phyloP scores from a whole-genome alignment of 2,329 filamentous ascomycete species.

The Colletotrichum endophyticum region DNA sequence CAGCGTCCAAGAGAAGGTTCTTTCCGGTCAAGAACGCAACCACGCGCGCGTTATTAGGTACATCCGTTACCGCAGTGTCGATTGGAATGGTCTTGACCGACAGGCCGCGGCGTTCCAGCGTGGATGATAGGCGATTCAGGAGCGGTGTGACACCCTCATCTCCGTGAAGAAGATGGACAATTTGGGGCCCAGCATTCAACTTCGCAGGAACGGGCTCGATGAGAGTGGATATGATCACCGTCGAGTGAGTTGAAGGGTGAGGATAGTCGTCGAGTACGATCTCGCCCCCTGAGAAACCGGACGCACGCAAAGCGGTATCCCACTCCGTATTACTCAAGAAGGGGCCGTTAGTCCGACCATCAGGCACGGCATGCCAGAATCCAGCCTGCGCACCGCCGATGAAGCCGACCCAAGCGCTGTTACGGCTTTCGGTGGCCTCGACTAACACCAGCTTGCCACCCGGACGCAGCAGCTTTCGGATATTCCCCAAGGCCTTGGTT shows the following conservation, averaged over 20 bases:
- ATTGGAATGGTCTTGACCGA: background rate
- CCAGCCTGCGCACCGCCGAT: background rate
- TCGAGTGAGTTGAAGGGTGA: background rate
- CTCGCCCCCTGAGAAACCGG: background rate
- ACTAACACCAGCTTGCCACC: slow-evolving; percentile 33
- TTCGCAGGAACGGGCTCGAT: background rate
- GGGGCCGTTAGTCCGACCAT: background rate
- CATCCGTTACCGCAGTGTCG: background rate
- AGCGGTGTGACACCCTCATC: background rate
- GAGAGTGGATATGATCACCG: background rate
- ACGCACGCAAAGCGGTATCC: background rate
- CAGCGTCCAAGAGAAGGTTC: background rate
- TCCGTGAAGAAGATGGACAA: background rate
- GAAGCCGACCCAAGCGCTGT: background rate
- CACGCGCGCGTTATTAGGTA: background rate
- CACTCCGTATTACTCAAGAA: accelerated
- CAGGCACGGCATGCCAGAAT: background rate
- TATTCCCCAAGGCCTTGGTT: slow-evolving; percentile 25
- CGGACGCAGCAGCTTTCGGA: slow-evolving; percentile 28
- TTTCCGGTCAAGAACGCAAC: background rate
- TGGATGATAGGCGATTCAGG: background rate
- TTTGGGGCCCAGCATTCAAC: background rate
- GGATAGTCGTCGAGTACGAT: background rate
- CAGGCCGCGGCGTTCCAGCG: background rate
- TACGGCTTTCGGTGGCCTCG: slow-evolving; percentile 24